Percentiles rank a stretch among this genome's conserved stretches.
These are phyloP conservation scores for Drechslerella coelobrocha DNA, from an alignment of 2,329 filamentous ascomycete species.

Conservation along the genomic window DNA sequence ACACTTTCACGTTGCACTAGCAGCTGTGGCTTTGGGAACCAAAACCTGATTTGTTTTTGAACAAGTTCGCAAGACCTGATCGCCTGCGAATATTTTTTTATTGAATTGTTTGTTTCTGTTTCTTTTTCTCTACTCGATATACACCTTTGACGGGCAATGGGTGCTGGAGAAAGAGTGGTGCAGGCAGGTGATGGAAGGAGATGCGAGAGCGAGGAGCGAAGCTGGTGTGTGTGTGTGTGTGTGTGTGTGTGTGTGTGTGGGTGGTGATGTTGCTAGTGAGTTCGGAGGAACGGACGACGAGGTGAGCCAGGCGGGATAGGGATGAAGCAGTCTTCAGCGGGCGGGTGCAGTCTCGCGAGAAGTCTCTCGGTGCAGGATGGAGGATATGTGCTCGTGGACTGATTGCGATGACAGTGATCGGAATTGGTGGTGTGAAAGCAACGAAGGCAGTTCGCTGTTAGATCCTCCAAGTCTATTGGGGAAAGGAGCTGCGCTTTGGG, in stretches of 20 bases:
- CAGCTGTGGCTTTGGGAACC: constrained; percentile 15
- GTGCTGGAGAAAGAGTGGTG: constrained; percentile 51
- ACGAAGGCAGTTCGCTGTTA: constrained; percentile 33
- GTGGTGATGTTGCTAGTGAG: too few relatives aligned
- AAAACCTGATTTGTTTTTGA: constrained; percentile 32
- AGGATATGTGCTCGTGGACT: constrained; percentile 21
- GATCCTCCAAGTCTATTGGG: constrained; percentile 33
- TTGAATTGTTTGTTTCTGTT: constrained; percentile 32
- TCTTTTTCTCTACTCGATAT: constrained; percentile 49
- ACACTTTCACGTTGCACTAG: constrained; percentile 49
- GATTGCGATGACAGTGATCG: constrained; percentile 38
- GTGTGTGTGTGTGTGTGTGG: background rate
- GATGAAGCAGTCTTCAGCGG: constrained; percentile 17
- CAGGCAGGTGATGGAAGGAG: constrained; percentile 25
- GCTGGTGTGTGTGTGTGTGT: constrained; percentile 25
- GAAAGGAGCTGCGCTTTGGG: constrained; percentile 20
- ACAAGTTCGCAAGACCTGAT: constrained; percentile 34
- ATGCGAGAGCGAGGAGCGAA: constrained; percentile 7
- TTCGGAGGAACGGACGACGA: constrained; percentile 37
- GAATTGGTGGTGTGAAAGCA: constrained; percentile 42
- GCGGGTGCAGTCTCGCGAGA: constrained; percentile 32
- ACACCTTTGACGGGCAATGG: constrained; percentile 52
- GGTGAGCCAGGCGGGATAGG: constrained; percentile 30
- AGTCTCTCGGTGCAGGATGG: constrained; percentile 19
- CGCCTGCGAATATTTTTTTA: constrained; percentile 12